Evolutionary conservation across 2,329 filamentous ascomycete species (phyloP).

Genomic region (Hypoxylon sp.): DNA sequence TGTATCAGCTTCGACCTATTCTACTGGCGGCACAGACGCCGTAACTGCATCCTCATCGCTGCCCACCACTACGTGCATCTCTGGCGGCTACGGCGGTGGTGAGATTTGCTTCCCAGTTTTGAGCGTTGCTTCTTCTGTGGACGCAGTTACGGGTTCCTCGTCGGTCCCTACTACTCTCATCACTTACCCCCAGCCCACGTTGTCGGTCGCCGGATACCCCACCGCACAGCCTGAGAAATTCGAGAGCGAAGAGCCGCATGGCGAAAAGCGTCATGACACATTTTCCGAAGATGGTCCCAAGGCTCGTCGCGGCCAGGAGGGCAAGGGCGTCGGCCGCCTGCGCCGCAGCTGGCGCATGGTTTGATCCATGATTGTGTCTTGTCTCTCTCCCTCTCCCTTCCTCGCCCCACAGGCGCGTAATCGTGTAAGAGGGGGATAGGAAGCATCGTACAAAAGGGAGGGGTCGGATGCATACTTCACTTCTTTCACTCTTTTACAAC

Average conservation of each 20-base stretch:
- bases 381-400: background rate
- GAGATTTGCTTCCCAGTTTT: constrained; percentile 35
- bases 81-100: constrained; percentile 39
- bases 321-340: constrained; percentile 19
- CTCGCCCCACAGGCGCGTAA: background rate
- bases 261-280: constrained; percentile 1
- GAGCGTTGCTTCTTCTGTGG: constrained; percentile 26
- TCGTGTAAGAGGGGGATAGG: background rate
- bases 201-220: constrained; percentile 23
- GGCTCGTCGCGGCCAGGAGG: background rate
- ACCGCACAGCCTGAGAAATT: constrained; percentile 6
- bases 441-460: constrained; percentile 33
- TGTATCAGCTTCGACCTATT: constrained; percentile 9
- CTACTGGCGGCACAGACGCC: constrained; percentile 27
- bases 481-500: constrained; percentile 12
- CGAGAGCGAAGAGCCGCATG: constrained; percentile 1
- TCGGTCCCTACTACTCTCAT: constrained; percentile 35
- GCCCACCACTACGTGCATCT: constrained; percentile 34
- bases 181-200: constrained; percentile 26
- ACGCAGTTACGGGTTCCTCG: constrained; percentile 29
- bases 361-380: constrained; percentile 3
- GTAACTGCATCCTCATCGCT: constrained; percentile 18
- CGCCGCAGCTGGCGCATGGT: constrained; percentile 36
- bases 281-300: background rate
- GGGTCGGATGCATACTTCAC: constrained; percentile 32